These are phyloP conservation scores for Euphorbia tirucalli DNA, from an alignment of 345 rosid species.

Conservation along the genomic window DNA sequence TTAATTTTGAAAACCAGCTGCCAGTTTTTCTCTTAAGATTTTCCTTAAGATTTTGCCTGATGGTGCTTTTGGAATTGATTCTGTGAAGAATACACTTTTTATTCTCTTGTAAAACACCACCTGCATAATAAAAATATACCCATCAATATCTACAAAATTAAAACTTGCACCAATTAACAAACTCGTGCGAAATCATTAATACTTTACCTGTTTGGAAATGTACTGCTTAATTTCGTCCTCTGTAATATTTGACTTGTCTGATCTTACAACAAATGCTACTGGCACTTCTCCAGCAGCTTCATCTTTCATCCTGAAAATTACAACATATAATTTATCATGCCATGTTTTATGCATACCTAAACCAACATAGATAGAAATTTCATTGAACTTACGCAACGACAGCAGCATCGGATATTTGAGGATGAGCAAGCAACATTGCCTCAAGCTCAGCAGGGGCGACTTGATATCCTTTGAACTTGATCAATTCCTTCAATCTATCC, in stretches of 20 bases:
- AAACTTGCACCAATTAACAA: no score
- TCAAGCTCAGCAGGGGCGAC: constrained; percentile 36
- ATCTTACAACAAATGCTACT: constrained; percentile 28
- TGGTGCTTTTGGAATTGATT: constrained; percentile 34
- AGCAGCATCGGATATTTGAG: constrained; percentile 31
- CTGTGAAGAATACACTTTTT: constrained; percentile 20
- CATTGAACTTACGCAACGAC: constrained; percentile 29
- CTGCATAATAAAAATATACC: constrained; percentile 16
- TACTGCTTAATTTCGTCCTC: constrained; percentile 25
- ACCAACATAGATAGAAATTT: no score
- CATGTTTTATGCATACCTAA: no score
- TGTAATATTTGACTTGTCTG: constrained; percentile 13
- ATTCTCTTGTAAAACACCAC: constrained; percentile 33
- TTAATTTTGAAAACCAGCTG: constrained; percentile 10
- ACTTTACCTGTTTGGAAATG: constrained; percentile 28
- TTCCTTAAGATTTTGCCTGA: constrained; percentile 32
- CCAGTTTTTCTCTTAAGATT: constrained; percentile 19
- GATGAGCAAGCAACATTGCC: constrained; percentile 20
- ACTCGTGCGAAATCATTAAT: no score
- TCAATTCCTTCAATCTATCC: constrained; percentile 34
- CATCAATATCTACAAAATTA: no score
- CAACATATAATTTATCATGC: no score
- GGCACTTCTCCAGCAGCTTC: constrained; percentile 29
- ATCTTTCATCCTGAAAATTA: constrained; percentile 21
- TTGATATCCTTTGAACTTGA: constrained; percentile 37